phyloP scores from a whole-genome alignment of 1,284 basidiomycete genomes.

The Cutaneotrichosporon cavernicola region DNA sequence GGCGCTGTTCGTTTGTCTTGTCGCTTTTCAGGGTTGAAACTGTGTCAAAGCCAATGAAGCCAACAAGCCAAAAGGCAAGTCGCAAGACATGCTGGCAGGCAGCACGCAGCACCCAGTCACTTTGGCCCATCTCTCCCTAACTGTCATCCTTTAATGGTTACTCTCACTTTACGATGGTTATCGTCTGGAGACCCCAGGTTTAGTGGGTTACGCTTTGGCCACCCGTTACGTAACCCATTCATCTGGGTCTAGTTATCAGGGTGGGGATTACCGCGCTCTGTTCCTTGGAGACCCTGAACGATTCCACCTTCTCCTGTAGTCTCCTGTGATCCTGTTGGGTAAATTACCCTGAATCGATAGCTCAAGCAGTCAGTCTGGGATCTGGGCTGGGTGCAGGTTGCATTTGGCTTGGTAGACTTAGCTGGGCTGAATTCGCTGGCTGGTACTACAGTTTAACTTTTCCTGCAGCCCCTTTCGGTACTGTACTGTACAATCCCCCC shows the following conservation, averaged over 20 bases:
- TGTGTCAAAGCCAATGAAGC: neutral
- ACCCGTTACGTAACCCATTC: conserved; percentile 6
- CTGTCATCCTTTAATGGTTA: neutral
- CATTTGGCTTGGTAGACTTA: too few relatives aligned
- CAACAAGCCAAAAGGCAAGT: neutral
- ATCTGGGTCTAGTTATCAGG: neutral
- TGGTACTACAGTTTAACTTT: neutral
- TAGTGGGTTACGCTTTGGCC: neutral
- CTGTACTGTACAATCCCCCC: neutral
- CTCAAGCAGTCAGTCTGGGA: too few relatives aligned
- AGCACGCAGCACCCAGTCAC: too few relatives aligned
- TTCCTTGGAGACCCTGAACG: too few relatives aligned
- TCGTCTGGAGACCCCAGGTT: conserved; percentile 7
- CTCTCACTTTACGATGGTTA: neutral
- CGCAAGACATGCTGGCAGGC: too few relatives aligned
- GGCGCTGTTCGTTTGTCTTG: neutral
- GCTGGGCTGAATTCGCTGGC: too few relatives aligned
- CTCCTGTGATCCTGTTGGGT: too few relatives aligned
- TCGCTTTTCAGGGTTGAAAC: neutral
- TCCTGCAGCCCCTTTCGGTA: neutral
- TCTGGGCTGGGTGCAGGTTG: too few relatives aligned
- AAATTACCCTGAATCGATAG: too few relatives aligned
- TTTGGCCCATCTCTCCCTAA: too few relatives aligned
- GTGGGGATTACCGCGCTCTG: too few relatives aligned
- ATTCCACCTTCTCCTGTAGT: too few relatives aligned